Evolutionary conservation across 2,329 filamentous ascomycete species (phyloP).

Genomic region (Penicillium decumbens): DNA sequence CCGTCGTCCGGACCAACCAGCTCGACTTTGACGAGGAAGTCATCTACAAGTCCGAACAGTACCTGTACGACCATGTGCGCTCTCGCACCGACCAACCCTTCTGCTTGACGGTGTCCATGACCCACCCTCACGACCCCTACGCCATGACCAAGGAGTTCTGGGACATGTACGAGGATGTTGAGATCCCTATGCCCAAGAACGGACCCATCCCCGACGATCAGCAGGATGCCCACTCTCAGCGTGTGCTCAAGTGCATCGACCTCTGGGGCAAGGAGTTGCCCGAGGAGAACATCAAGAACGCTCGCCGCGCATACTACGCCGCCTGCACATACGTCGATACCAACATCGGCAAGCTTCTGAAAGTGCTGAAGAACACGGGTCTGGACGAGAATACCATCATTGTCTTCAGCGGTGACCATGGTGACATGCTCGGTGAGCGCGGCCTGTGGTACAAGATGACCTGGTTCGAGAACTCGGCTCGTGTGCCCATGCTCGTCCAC

Average conservation of each 20-base stretch:
- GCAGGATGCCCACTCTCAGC: conserved; percentile 81
- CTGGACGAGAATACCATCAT: conserved; percentile 83
- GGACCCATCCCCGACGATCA: conserved; percentile 68
- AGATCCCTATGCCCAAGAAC: conserved; percentile 77
- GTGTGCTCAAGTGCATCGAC: conserved; percentile 79
- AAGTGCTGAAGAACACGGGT: conserved; percentile 71
- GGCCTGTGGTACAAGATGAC: conserved; percentile 96
- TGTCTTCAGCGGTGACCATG: conserved; percentile 89
- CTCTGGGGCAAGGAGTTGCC: conserved; percentile 78
- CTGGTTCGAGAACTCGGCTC: conserved; percentile 87
- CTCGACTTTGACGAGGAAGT: conserved; percentile 95
- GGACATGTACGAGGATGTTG: conserved; percentile 84
- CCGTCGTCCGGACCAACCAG: conserved; percentile 87
- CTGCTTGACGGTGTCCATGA: conserved; percentile 84
- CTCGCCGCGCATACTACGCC: conserved; percentile 84
- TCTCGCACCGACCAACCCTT: conserved; percentile 74
- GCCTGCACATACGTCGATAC: conserved; percentile 92
- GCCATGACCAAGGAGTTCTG: conserved; percentile 91
- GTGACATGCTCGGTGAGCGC: conserved; percentile 91
- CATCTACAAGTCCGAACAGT: conserved; percentile 86
- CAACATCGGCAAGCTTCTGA: conserved; percentile 77
- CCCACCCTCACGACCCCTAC: conserved; percentile 91
- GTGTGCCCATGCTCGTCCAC: conserved; percentile 81
- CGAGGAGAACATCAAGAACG: conserved; percentile 78
- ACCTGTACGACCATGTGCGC: conserved; percentile 85